Percentiles rank a stretch among this genome's conserved stretches.
Conservation (phyloP, 225 moss, liverwort and hornwort species). For the Pseudisothecium myosuroides region DNA sequence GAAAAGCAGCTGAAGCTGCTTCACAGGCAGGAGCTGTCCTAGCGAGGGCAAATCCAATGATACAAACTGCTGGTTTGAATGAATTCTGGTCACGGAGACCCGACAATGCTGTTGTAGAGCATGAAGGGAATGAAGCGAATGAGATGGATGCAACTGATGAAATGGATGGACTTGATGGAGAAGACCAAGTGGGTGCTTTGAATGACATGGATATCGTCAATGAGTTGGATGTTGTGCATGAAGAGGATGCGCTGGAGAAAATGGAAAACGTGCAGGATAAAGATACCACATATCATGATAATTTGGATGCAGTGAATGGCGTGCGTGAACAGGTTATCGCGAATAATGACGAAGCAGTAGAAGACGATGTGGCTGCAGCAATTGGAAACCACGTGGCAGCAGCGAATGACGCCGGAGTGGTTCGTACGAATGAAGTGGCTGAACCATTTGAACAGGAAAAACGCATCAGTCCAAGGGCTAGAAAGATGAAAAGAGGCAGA, state of each 20-base stretch:
- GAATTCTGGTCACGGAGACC: constrained; percentile 30
- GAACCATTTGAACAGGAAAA: constrained; percentile 8
- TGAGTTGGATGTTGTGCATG: constrained; percentile 1
- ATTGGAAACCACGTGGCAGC: background rate
- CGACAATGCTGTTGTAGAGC: background rate
- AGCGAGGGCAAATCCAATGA: constrained; percentile 51
- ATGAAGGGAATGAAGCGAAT: constrained; percentile 1
- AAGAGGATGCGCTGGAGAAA: constrained; percentile 8
- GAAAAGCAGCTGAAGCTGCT: constrained; percentile 87
- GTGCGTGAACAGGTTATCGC: background rate
- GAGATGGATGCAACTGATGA: constrained; percentile 7
- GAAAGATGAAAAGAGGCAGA: constrained; percentile 4
- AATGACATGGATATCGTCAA: background rate
- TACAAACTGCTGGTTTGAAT: constrained; percentile 13
- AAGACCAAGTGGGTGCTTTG: background rate
- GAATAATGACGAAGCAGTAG: background rate
- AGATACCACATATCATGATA: background rate
- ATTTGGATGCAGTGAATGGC: constrained; percentile 1
- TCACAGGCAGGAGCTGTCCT: constrained; percentile 75
- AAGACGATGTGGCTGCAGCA: background rate
- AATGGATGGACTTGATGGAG: constrained; percentile 1
- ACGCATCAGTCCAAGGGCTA: background rate
- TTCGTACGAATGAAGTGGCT: background rate
- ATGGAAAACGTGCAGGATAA: background rate
- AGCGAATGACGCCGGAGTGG: background rate